Percentiles rank a stretch among this genome's conserved stretches.
These are phyloP conservation scores for Chlamydomonas incerta DNA, from an alignment of 139 green algal genomes.

Conservation along the genomic window DNA sequence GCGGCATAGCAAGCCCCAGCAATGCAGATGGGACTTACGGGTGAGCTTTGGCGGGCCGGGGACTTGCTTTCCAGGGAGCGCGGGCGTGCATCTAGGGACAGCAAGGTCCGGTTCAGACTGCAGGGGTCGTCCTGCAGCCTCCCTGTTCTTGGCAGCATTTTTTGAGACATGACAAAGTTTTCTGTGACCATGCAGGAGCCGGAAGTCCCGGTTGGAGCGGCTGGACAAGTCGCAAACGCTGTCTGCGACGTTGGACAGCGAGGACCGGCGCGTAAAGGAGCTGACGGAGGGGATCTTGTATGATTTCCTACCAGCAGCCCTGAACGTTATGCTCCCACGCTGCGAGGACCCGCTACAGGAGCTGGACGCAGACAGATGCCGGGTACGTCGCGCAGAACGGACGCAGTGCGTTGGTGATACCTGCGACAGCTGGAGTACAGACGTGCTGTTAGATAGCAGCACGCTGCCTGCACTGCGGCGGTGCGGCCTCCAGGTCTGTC, in stretches of 20 bases:
- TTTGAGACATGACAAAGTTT: no score
- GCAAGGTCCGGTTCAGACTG: not conserved
- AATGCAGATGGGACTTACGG: not conserved
- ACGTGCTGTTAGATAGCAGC: no score
- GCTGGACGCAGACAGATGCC: conserved; percentile 54
- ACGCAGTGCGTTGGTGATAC: no score
- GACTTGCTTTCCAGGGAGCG: not conserved
- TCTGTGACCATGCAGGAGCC: not conserved
- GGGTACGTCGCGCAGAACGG: conserved; percentile 56
- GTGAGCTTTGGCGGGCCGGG: not conserved
- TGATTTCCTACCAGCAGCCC: conserved; percentile 65
- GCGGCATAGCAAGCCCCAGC: no score
- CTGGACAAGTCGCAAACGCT: conserved; percentile 50
- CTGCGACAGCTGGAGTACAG: no score
- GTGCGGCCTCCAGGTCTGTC: not conserved
- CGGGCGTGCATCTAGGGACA: not conserved
- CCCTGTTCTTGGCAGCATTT: no score
- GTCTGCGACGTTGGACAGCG: conserved; percentile 55
- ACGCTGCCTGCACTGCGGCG: no score
- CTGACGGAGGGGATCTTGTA: conserved; percentile 74
- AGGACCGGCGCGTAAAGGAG: conserved; percentile 69
- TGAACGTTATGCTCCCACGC: conserved; percentile 67
- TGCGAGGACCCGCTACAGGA: conserved; percentile 59
- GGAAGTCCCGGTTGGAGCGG: conserved; percentile 7
- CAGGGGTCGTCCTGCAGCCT: no score